A percentile compares a stretch with the other conserved stretches of the same genome.
Evolutionary conservation across 768 basidiomycete species (phyloP).

Genomic region (Rhizopogon salebrosus): DNA sequence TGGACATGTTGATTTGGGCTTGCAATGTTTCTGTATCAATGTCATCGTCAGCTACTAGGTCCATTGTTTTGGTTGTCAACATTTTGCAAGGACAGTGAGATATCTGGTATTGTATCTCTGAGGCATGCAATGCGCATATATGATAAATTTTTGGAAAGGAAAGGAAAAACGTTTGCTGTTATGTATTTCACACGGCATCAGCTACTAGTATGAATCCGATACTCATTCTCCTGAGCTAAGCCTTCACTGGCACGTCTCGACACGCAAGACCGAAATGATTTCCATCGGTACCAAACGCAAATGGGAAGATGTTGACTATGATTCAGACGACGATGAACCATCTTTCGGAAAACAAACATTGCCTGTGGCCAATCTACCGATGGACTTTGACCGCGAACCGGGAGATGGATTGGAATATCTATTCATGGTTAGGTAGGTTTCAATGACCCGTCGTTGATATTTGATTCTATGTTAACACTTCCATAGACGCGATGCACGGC

Average conservation of each 20-base stretch:
- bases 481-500: constrained; percentile 63
- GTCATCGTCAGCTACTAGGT: constrained; percentile 39
- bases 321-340: constrained; percentile 57
- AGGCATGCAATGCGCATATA: not conserved
- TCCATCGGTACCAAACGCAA: constrained; percentile 48
- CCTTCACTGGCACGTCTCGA: not conserved
- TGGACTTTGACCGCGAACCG: constrained; percentile 59
- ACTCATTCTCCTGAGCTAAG: not conserved
- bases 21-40: constrained; percentile 67
- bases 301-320: constrained; percentile 37
- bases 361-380: constrained; percentile 77
- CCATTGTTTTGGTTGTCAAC: constrained; percentile 14
- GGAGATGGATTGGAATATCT: constrained; percentile 75
- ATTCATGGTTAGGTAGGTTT: constrained; percentile 68
- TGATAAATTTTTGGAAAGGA: not conserved
- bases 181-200: not conserved
- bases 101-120: not conserved
- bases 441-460: not conserved
- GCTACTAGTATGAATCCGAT: not conserved
- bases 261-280: not conserved
- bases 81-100: constrained; percentile 15
- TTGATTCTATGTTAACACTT: constrained; percentile 8
- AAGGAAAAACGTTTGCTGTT: too few relatives aligned
- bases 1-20: constrained; percentile 77
- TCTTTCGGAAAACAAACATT: constrained; percentile 65